These are phyloP conservation scores for Pontederia paniculata DNA, from an alignment of 176 grass and related monocot species.

Conservation along the genomic window DNA sequence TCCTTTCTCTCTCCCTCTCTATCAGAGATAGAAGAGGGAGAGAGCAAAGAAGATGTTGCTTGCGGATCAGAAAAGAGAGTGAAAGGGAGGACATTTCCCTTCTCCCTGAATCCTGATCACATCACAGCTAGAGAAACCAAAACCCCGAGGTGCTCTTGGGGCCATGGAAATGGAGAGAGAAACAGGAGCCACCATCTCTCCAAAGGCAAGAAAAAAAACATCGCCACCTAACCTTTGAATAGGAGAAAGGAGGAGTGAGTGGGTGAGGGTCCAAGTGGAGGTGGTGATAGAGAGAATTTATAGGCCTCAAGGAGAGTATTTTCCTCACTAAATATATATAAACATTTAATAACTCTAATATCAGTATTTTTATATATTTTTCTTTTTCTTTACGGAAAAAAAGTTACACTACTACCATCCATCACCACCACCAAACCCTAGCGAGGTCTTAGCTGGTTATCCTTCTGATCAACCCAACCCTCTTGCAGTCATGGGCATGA, in stretches of 20 bases:
- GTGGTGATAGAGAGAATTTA: background rate
- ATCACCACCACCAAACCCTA: background rate
- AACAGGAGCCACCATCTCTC: background rate
- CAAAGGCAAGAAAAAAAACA: no score
- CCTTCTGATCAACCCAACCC: background rate
- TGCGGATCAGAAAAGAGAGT: background rate
- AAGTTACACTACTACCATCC: background rate
- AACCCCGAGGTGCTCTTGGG: background rate
- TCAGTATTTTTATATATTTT: background rate
- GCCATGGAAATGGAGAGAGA: background rate
- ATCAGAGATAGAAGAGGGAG: background rate
- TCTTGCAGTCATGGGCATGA: background rate
- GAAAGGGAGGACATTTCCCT: background rate
- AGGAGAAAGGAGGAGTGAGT: background rate
- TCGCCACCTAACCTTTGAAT: background rate
- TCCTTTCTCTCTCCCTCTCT: background rate
- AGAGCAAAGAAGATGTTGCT: no score
- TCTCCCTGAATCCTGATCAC: background rate
- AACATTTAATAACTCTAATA: background rate
- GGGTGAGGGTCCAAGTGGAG: no score
- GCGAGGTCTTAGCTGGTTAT: background rate
- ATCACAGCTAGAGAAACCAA: background rate
- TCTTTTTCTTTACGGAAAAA: background rate
- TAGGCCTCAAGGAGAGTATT: slow-evolving; percentile 3
- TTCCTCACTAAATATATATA: background rate